Evolutionary conservation across 2,329 filamentous ascomycete species (phyloP).

Genomic region (Paraconiothyrium sp.): DNA sequence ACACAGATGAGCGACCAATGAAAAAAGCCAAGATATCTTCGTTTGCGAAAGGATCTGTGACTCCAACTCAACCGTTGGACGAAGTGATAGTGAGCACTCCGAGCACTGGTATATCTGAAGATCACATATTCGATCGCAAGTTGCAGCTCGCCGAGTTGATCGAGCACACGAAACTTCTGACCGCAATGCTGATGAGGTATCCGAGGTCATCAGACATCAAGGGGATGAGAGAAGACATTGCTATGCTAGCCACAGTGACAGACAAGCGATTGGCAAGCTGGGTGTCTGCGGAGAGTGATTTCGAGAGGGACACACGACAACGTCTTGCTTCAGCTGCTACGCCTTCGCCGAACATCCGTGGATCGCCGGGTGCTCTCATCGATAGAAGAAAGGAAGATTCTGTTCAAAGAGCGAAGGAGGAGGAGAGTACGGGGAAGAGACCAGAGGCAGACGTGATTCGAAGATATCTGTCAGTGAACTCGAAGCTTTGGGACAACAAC

Average conservation of each 20-base stretch:
- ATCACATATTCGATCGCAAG: slow-evolving; percentile 19
- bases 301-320: slow-evolving; percentile 9
- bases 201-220: slow-evolving; percentile 23
- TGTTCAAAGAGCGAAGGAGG: background rate
- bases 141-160: slow-evolving; percentile 21
- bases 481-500: slow-evolving; percentile 28
- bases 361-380: background rate
- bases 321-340: slow-evolving; percentile 7
- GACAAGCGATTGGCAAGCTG: slow-evolving; percentile 28
- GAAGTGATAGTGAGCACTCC: background rate
- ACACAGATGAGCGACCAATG: background rate
- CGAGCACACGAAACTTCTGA: slow-evolving; percentile 28
- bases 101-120: slow-evolving; percentile 16
- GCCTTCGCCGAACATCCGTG: background rate
- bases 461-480: slow-evolving; percentile 23
- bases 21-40: background rate
- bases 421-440: background rate
- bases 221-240: slow-evolving; percentile 31
- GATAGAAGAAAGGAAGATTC: background rate
- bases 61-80: background rate
- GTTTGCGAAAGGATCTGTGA: background rate
- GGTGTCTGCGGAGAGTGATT: slow-evolving; percentile 17
- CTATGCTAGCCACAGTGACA: slow-evolving; percentile 25
- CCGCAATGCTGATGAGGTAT: slow-evolving; percentile 30
- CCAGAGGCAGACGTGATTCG: slow-evolving; percentile 25